Evolutionary conservation across 345 rosid genomes (phyloP).

Genomic region (Camelina laxa): DNA sequence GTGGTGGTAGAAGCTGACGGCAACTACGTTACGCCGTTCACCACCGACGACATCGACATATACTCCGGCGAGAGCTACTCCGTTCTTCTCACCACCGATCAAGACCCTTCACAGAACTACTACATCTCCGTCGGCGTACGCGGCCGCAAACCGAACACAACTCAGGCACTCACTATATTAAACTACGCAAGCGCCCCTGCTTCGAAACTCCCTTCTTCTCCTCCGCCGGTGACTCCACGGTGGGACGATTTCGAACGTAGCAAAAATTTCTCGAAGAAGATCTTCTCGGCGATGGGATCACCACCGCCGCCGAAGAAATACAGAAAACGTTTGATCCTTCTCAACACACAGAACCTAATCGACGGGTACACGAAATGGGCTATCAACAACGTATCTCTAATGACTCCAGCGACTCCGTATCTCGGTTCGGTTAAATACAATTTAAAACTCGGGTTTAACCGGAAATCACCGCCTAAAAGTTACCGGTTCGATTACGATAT

Average conservation of each 20-base stretch:
- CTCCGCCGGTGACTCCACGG: conserved; percentile 64
- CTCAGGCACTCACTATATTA: conserved; percentile 62
- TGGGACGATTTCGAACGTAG: conserved; percentile 69
- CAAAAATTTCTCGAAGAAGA: conserved; percentile 50
- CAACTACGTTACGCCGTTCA: conserved; percentile 75
- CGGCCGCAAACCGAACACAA: conserved; percentile 63
- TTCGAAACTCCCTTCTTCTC: conserved; percentile 47
- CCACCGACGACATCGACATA: conserved; percentile 59
- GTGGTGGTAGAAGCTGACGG: conserved; percentile 90
- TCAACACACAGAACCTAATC: conserved; percentile 71
- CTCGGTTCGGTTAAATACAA: conserved; percentile 63
- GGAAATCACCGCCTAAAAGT: conserved; percentile 52
- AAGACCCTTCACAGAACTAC: conserved; percentile 56
- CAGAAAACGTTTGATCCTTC: conserved; percentile 55
- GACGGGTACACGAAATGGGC: conserved; percentile 71
- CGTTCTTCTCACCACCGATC: conserved; percentile 60
- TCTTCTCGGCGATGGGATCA: conserved; percentile 51
- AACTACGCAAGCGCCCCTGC: conserved; percentile 54
- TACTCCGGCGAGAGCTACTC: conserved; percentile 93
- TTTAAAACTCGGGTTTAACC: conserved; percentile 50
- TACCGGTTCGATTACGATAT: conserved; percentile 54
- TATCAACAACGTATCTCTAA: conserved; percentile 69
- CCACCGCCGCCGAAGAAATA: conserved; percentile 50
- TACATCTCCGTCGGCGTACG: conserved; percentile 65
- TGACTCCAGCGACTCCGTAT: conserved; percentile 74